Base-by-base conservation (phyloP, 1,284 basidiomycete genomes). In the Trichosporon ovoides region DNA sequence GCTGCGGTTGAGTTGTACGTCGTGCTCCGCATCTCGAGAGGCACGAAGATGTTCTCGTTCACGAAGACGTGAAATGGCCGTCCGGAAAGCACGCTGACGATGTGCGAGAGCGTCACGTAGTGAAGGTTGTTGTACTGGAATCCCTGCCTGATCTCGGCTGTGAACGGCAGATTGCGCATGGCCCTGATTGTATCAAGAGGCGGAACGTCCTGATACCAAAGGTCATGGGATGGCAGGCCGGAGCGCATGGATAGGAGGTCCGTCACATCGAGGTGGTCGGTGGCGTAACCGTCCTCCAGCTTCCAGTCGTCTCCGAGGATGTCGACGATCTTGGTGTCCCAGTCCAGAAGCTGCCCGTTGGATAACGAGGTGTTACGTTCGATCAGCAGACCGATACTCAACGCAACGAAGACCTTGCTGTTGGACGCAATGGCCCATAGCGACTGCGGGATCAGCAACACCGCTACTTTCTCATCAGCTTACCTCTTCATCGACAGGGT, bases 361-460 rank as follows among this genome's bases (percentile, higher is more conserved):
- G 78, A 78, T 14, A 82, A 67, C 6, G 67, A 57, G 0, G 79
- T 78, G 5, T 69, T 61, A 56, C 81, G 79, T 31, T 75, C 66
- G 11, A 80, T 70, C n/a, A 79, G 64, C 12, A 80, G 66, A 0
- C 79, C 80, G 3, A 81, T 38, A 0, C 79, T 67, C 2, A 76
- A 63, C 0, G 74, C 69, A 0, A 78, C 72, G 64, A 82, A 81
- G 0, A 80, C 74, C 59, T 82, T 82, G 1, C 80, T 80, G 64
- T 78, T 80, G 14, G 80, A 81, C 1, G 73, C 81, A 38, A 82
- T 75, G 2, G 63, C 67, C 61, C 81, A 80, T 22, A 78, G 63
- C 0, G 79, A 74, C 80, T 81, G 54, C 4, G 9, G 10, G n/a
- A 38, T 49, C 19, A 37, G 52, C 40, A 16, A 31, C 5, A n/a